These are phyloP conservation scores for Bryopsis sp. DNA, from an alignment of 139 green algal genomes.

Conservation along the genomic window DNA sequence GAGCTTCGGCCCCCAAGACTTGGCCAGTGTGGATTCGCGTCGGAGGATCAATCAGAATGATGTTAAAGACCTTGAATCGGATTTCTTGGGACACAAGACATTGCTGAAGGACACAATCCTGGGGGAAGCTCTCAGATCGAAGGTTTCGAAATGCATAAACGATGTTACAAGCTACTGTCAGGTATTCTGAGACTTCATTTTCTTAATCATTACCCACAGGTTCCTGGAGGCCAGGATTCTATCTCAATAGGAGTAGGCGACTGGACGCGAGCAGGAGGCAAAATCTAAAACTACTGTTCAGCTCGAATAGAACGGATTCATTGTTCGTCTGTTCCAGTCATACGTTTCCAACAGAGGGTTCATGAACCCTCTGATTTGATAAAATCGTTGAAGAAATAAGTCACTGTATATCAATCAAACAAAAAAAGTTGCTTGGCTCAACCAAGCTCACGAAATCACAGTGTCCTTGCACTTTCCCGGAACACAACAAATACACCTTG, in stretches of 20 bases:
- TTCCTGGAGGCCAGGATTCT: neutral
- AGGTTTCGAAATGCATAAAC: neutral
- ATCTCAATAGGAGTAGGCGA: neutral
- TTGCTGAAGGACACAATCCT: neutral
- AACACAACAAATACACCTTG: neutral
- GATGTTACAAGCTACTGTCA: neutral
- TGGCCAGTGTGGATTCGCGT: neutral
- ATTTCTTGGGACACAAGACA: neutral
- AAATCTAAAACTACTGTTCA: neutral
- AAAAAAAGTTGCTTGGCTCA: neutral
- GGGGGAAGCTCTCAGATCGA: neutral
- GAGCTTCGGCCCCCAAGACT: no score
- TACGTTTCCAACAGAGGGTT: no score
- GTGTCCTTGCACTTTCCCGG: neutral
- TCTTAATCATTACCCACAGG: neutral
- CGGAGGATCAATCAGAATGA: neutral
- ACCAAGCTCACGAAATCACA: neutral
- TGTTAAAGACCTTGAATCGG: neutral
- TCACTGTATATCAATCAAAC: no score
- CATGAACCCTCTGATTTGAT: no score
- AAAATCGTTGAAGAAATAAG: no score
- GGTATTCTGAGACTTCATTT: neutral
- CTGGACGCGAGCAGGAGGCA: neutral
- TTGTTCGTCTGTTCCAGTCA: neutral
- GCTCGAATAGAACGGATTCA: neutral